Conservation (phyloP, 1,284 basidiomycete genomes). For the Cutaneotrichosporon cutaneum region DNA sequence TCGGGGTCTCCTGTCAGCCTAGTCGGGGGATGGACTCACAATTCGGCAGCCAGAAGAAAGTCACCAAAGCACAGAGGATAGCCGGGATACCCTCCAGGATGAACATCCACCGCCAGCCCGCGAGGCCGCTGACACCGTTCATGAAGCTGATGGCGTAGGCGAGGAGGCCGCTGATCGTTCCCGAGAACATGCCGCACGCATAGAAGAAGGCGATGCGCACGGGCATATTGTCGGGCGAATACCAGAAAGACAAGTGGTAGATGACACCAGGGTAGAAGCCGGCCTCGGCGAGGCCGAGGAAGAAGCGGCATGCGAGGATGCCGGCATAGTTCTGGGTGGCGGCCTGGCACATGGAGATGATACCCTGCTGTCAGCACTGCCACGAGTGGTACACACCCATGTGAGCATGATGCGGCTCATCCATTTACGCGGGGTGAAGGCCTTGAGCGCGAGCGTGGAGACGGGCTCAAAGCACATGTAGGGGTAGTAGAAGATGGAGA, state of each 20-base stretch:
- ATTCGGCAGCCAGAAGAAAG: conserved; percentile 56
- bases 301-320: conserved; percentile 39
- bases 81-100: conserved; percentile 55
- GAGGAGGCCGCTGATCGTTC: conserved; percentile 37
- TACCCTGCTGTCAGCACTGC: background rate
- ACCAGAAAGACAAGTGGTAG: conserved; percentile 39
- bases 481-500: conserved; percentile 19
- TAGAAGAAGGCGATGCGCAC: conserved; percentile 28
- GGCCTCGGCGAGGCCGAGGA: conserved; percentile 43
- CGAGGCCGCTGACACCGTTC: conserved; percentile 29
- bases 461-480: conserved; percentile 17
- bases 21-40: conserved; percentile 22
- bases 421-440: conserved; percentile 35
- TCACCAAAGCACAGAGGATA: conserved; percentile 45
- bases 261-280: conserved; percentile 44
- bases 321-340: conserved; percentile 33
- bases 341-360: conserved; percentile 15
- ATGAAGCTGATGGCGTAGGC: conserved; percentile 39
- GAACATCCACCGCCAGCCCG: conserved; percentile 51
- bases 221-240: conserved; percentile 28
- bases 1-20: conserved; percentile 15
- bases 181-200: conserved; percentile 24
- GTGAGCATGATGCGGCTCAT: conserved; percentile 31
- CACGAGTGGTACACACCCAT: conserved; percentile 7
- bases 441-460: conserved; percentile 23